A percentile compares a stretch with the other conserved stretches of the same genome.
These are phyloP conservation scores for Durio zibethinus DNA, from an alignment of 345 rosid genomes.

Conservation along the genomic window DNA sequence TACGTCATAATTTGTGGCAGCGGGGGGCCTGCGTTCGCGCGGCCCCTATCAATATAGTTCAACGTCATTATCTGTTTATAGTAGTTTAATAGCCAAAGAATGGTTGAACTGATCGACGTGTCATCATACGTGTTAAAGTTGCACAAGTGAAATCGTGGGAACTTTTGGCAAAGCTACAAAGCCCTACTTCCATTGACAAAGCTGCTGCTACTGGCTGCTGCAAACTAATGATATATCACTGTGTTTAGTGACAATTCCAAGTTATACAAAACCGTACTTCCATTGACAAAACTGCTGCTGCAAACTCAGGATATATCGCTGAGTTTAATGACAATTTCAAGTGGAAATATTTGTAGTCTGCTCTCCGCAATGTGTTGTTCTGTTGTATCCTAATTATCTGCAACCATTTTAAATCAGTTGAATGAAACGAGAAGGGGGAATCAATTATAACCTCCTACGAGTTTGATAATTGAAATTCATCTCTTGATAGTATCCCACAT, in stretches of 20 bases:
- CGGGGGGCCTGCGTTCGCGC: conserved; percentile 50
- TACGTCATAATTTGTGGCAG: conserved; percentile 43
- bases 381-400: too few relatives aligned
- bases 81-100: too few relatives aligned
- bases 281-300: background rate
- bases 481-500: background rate
- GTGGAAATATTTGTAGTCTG: background rate
- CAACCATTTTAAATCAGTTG: background rate
- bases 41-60: conserved; percentile 25
- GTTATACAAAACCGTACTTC: too few relatives aligned
- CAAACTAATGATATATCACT: background rate
- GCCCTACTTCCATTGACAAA: too few relatives aligned
- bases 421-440: background rate
- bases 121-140: too few relatives aligned
- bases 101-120: too few relatives aligned
- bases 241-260: background rate
- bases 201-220: background rate
- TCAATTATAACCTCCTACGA: background rate
- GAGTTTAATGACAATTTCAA: background rate
- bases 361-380: background rate
- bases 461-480: background rate
- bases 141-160: too few relatives aligned
- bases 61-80: too few relatives aligned
- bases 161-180: too few relatives aligned
- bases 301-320: background rate